Percentiles rank a stretch among this genome's conserved stretches.
These are phyloP conservation scores for Mucor plumbeus DNA, from an alignment of 371 early-diverging fungal genomes.

Conservation along the genomic window DNA sequence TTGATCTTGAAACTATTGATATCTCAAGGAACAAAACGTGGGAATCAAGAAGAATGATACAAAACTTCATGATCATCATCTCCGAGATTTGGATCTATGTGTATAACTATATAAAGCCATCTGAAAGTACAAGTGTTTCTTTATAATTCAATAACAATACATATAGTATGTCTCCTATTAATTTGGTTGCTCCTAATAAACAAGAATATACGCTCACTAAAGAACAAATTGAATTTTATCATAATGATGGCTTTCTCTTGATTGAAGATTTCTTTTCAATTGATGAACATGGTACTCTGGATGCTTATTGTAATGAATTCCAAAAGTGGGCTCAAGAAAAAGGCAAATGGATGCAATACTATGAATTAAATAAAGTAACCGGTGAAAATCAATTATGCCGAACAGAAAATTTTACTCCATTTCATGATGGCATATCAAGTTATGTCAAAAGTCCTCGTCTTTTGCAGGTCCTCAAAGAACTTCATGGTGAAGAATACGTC, in stretches of 20 bases:
- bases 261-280: slow-evolving; percentile 54
- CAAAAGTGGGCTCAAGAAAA: slow-evolving; percentile 57
- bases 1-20: background rate
- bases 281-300: slow-evolving; percentile 46
- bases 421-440: slow-evolving; percentile 40
- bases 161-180: slow-evolving; percentile 13
- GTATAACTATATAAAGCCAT: background rate
- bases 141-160: background rate
- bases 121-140: background rate
- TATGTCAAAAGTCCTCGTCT: slow-evolving; percentile 51
- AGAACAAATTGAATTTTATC: slow-evolving; percentile 48
- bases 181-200: slow-evolving; percentile 14
- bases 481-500: slow-evolving; percentile 55
- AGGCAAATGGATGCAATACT: slow-evolving; percentile 68
- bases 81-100: background rate
- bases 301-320: slow-evolving; percentile 43
- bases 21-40: slow-evolving; percentile 13
- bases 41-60: background rate
- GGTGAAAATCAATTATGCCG: slow-evolving; percentile 55
- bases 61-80: background rate
- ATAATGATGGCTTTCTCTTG: slow-evolving; percentile 52
- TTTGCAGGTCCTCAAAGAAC: slow-evolving; percentile 46
- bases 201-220: slow-evolving; percentile 39
- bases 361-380: slow-evolving; percentile 50
- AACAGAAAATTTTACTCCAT: slow-evolving; percentile 64